Evolutionary conservation across 176 grass and related monocot species (phyloP), one percentile per base, ranked within the genome.

Genomic region (Alloteropsis semialata): DNA sequence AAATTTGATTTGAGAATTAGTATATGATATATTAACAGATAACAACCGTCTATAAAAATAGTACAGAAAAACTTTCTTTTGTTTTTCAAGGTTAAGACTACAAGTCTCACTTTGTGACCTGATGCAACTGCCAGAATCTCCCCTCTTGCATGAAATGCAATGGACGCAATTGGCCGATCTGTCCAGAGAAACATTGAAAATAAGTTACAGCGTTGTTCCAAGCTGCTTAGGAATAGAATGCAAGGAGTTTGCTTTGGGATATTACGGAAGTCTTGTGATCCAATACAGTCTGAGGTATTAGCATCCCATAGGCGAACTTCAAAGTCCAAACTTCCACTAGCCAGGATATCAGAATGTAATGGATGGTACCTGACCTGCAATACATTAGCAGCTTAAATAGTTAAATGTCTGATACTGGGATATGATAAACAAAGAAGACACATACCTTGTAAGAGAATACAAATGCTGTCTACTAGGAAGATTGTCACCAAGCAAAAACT

Each of bases 231-330:
- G 13, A 19, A 87, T 55, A 87, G 53, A 79, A 86, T 49, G 69
- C 78, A 83, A 82, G 39, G 30, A 72, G 16, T 76, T 18, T 81
- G 69, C n/a, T 67, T 37, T 86, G 58, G 59, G 15, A 91, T 76
- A 92, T 94, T 99, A 99, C 97, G 80, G 65, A 99, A 99, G 68
- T 89, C 84, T 41, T 89, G 91, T 67, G 91, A 92, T 66, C 84
- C 91, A 49, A 99, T 94, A 87, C 89, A 96, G 64, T 89, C 91
- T 64, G 91, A 78, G 21, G 97, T 92, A 69, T 90, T 87, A 37
- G 97, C 93, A 89, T 99, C 93, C 97, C 97, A 99, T 5, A 99
- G 77, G 75, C 97, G 93, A 86, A 99, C 93, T 93, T 99, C 93
- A 74, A 94, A 75, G 89, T 99, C 97, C 89, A 99, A 96, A 81